Evolutionary conservation across 2,329 filamentous ascomycete genomes (phyloP), one percentile per base, ranked within the genome.

Genomic region (Fusarium xyrophilum): DNA sequence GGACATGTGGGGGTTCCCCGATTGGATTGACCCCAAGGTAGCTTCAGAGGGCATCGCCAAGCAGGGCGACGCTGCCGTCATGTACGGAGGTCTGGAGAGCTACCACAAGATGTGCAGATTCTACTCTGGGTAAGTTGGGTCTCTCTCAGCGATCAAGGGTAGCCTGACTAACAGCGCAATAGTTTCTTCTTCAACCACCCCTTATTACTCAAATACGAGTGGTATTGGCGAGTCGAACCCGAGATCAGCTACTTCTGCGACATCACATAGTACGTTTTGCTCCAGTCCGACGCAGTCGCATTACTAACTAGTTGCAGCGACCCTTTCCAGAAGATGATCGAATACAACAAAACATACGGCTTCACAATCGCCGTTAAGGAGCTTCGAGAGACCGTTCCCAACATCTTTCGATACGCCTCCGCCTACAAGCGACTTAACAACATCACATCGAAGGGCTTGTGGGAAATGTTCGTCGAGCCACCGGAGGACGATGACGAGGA

Each of bases 161-260:
- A 53, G 43, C 28, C 23, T 27, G 3, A 33, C 54, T 76, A 78
- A 71, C 78, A 65, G 12, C 12, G 4, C 19, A 39, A 8, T 67
- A 87, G 93, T 43, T 96, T 96, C 82, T 99, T 99, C 82, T 99
- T 96, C 85, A 97, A 97, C 79, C 96, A 99, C 78, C 91, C 94
- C 69, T 87, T 98, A 35, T 87, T 99, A 46, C 88, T 92, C 77
- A 98, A 98, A 81, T 99, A 98, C 81, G 93, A 98, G 77, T 99
- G 96, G 96, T 99, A 99, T 84, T 99, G 96, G 96, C 93, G 96
- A 68, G 84, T 99, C 74, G 96, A 99, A 85, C 96, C 96, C 70
- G 96, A 99, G 81, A 98, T 99, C 87, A 97, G 95, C 83, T 99
- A 98, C 83, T 99, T 99, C 83, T 99, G 96, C 81, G 96, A 99